These are phyloP conservation scores for Phytophthora sp. DNA, from an alignment of 352 stramenopile species.

Conservation along the genomic window DNA sequence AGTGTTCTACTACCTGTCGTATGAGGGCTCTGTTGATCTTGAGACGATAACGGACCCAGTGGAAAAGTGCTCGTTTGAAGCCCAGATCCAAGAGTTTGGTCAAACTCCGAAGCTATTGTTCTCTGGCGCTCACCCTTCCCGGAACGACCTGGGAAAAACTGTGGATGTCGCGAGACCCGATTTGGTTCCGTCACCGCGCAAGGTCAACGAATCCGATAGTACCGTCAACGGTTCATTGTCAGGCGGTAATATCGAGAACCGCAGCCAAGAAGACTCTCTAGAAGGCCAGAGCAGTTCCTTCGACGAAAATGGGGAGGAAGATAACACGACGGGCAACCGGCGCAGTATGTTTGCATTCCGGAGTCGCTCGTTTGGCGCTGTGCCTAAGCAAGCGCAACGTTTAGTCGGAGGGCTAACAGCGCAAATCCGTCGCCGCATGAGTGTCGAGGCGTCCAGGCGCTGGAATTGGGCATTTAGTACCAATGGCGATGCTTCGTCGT, in stretches of 20 bases:
- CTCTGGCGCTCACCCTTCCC: slow-evolving; percentile 66
- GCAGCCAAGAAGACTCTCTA: slow-evolving; percentile 28
- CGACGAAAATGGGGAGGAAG: slow-evolving; percentile 42
- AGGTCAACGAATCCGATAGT: slow-evolving; percentile 26
- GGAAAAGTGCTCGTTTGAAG: slow-evolving; percentile 93
- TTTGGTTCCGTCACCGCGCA: slow-evolving; percentile 45
- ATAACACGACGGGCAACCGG: slow-evolving; percentile 30
- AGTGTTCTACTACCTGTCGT: slow-evolving; percentile 92
- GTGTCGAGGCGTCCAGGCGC: slow-evolving; percentile 58
- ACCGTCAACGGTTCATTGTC: slow-evolving; percentile 30
- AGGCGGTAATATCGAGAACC: slow-evolving; percentile 20
- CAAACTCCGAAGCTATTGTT: slow-evolving; percentile 89
- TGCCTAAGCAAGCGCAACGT: slow-evolving; percentile 78
- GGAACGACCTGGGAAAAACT: slow-evolving; percentile 60
- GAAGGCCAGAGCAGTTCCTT: slow-evolving; percentile 16
- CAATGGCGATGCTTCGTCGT: slow-evolving; percentile 56
- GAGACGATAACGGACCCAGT: slow-evolving; percentile 90
- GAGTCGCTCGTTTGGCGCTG: slow-evolving; percentile 53
- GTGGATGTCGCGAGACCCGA: slow-evolving; percentile 62
- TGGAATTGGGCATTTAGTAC: slow-evolving; percentile 80
- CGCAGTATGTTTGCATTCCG: slow-evolving; percentile 82
- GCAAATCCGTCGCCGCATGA: slow-evolving; percentile 78
- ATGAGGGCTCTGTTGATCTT: slow-evolving; percentile 87
- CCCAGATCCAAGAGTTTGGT: slow-evolving; percentile 94
- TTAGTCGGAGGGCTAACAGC: slow-evolving; percentile 80